Conservation (phyloP, 352 stramenopile genomes). For the Plasmopara muralis region DNA sequence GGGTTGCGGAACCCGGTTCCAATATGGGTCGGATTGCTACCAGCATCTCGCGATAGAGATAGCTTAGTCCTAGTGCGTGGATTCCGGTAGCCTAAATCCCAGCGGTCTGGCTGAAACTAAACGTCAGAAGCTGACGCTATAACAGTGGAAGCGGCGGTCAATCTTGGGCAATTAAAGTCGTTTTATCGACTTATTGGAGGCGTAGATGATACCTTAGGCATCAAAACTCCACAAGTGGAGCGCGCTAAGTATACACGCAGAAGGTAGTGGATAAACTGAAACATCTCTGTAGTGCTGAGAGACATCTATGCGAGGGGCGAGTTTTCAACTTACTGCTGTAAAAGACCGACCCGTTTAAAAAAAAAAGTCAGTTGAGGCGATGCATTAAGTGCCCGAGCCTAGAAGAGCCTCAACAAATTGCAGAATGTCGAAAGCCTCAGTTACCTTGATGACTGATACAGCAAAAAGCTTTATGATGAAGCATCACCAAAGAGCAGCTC, state of each 20-base stretch:
- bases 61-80: no score
- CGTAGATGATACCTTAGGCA: not conserved
- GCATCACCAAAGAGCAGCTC: not conserved
- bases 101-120: no score
- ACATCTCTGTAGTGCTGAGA: not conserved
- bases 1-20: no score
- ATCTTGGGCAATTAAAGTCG: not conserved
- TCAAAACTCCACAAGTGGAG: not conserved
- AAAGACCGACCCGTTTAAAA: not conserved
- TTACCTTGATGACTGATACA: conserved; percentile 1
- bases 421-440: not conserved
- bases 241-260: not conserved
- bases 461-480: not conserved
- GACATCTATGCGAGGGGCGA: not conserved
- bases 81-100: no score
- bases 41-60: no score
- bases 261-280: not conserved
- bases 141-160: no score
- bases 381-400: no score
- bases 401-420: not conserved
- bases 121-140: no score
- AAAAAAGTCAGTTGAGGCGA: not conserved
- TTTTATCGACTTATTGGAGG: not conserved
- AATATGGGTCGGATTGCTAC: no score
- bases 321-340: not conserved